Evolutionary conservation across 192 early-diverging fungal species (phyloP).

Genomic region (Bifiguratus adelaidae): DNA sequence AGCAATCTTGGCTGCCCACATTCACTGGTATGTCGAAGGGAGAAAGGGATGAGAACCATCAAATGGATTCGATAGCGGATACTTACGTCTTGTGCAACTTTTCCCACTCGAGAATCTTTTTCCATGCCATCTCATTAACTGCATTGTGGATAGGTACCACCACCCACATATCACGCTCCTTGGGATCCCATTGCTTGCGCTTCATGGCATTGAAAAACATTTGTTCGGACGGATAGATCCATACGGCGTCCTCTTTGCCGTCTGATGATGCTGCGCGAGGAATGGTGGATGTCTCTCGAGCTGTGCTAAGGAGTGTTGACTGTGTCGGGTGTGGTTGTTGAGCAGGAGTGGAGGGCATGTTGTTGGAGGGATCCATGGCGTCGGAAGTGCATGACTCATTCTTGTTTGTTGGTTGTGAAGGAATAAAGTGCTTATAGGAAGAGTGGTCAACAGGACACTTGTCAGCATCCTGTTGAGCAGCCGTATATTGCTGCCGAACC

Average conservation of each 20-base stretch:
- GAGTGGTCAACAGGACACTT: constrained; percentile 50
- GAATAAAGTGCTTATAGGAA: constrained; percentile 34
- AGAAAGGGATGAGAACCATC: background rate
- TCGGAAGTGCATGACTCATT: constrained; percentile 15
- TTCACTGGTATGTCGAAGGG: constrained; percentile 13
- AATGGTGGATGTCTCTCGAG: constrained; percentile 68
- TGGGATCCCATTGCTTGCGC: constrained; percentile 80
- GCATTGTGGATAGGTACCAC: constrained; percentile 92
- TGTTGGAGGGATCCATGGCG: constrained; percentile 43
- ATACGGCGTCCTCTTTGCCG: constrained; percentile 35
- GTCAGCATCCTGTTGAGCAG: constrained; percentile 10
- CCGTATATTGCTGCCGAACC: no score
- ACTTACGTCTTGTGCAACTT: constrained; percentile 35
- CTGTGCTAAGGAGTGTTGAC: constrained; percentile 31
- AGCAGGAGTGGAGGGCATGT: constrained; percentile 49
- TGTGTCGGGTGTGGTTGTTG: constrained; percentile 31
- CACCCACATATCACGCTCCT: constrained; percentile 74
- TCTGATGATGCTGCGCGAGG: constrained; percentile 54
- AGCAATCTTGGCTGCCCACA: constrained; percentile 59
- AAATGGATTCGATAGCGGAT: background rate
- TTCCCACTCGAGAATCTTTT: constrained; percentile 81
- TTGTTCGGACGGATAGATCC: constrained; percentile 92
- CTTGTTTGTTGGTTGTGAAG: constrained; percentile 7
- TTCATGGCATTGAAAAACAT: constrained; percentile 96
- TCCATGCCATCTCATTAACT: constrained; percentile 88